Evolutionary conservation across 2,329 filamentous ascomycete genomes (phyloP), one percentile per base, ranked within the genome.

Genomic region (Colletotrichum tropicicola): DNA sequence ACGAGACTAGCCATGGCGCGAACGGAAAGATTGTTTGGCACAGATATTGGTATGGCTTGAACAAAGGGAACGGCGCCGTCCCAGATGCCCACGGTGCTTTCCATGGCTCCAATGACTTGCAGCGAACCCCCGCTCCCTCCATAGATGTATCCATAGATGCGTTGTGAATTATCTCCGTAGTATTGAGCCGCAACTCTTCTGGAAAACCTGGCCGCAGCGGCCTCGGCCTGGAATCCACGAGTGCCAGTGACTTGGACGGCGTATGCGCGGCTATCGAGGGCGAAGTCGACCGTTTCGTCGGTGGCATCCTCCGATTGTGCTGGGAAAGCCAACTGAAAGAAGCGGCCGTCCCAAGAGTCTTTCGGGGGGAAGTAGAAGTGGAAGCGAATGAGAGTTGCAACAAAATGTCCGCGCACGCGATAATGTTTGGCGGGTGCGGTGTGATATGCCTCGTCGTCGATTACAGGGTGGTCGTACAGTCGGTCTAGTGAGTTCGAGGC

Each of bases 81-180:
- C 71, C 71, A 72, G 39, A 72, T 58, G 2, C 57, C 70, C 19
- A 59, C 19, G 1, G 68, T 70, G 9, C 69, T 68, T 44, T 72
- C 70, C 4, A 60, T 49, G 9, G 68, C 68, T 1, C 71, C 70
- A 8, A 72, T 48, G 13, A 58, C 60, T 10, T 68, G 45, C 1
- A 69, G 44, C 15, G 71, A 72, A 28, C 71, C 70, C 0, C 71
- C 71, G 30, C 71, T 72, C 1, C 65, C 69, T 4, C 71, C 70
- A 15, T 69, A 71, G 6, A 68, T 15, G 8, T 72, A 72, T 1
- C 70, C 70, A 12, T 69, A 68, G 13, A 72, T 71, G 1, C 62
- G 27, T 2, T 25, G 4, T 10, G 52, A 48, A 6, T 12, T 27
- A 2, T 37, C 23, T 23, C 17, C 23, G 25, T 71, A 72, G 45